phyloP scores from a whole-genome alignment of 2,329 filamentous ascomycete species.

The Sporothrix phasma region DNA sequence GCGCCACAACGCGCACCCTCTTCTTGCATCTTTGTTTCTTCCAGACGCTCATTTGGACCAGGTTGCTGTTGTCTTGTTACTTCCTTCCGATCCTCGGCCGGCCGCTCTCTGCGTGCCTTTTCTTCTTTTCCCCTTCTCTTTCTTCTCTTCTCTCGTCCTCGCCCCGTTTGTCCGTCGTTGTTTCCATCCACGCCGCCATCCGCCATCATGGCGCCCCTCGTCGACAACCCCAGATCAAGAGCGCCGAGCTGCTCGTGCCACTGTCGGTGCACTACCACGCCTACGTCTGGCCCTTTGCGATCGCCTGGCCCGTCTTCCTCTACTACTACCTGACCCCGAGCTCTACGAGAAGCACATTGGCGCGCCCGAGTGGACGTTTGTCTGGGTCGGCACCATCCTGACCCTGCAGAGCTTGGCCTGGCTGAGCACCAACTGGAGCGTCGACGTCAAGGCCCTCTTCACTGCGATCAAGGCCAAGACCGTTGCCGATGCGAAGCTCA shows the following conservation, averaged over 20 bases:
- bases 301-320: constrained; percentile 87
- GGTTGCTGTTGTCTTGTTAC: background rate
- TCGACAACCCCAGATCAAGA: constrained; percentile 86
- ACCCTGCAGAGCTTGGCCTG: constrained; percentile 81
- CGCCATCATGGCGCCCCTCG: constrained; percentile 60
- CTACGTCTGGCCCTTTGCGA: constrained; percentile 87
- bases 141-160: background rate
- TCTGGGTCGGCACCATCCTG: constrained; percentile 81
- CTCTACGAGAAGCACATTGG: constrained; percentile 86
- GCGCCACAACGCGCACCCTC: background rate
- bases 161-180: background rate
- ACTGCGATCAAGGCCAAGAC: constrained; percentile 62
- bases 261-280: constrained; percentile 70
- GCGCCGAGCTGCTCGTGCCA: constrained; percentile 79
- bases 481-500: constrained; percentile 66
- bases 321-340: constrained; percentile 73
- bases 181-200: background rate
- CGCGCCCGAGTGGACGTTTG: constrained; percentile 95
- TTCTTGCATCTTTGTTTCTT: background rate
- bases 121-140: background rate
- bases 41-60: background rate
- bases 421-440: constrained; percentile 97
- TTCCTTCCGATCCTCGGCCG: constrained; percentile 4
- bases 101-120: constrained; percentile 13
- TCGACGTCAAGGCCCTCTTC: constrained; percentile 73